Conservation (phyloP, 345 rosid species). For the Syzygium aqueum region DNA sequence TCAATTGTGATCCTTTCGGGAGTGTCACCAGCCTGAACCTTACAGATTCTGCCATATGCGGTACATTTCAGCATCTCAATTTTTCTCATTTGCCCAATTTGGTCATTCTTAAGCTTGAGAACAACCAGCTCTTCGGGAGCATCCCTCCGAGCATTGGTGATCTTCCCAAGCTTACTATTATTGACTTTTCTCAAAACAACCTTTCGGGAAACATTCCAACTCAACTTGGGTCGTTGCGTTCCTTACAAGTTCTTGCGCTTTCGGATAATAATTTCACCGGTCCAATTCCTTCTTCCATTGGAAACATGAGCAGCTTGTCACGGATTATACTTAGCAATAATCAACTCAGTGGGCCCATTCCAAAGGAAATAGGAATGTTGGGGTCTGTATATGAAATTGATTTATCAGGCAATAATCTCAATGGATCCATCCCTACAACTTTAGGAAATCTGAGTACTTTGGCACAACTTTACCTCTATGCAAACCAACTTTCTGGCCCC, state of each 20-base stretch:
- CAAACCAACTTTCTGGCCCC: neutral
- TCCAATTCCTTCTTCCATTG: neutral
- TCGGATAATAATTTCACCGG: fast-evolving
- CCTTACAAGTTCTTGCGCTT: neutral
- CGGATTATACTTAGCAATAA: fast-evolving
- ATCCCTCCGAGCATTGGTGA: too few relatives aligned
- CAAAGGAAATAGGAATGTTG: neutral
- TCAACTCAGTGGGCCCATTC: neutral
- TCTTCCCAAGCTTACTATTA: too few relatives aligned
- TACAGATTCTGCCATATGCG: too few relatives aligned
- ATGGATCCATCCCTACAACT: neutral
- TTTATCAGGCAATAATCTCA: fast-evolving
- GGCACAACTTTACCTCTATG: fast-evolving
- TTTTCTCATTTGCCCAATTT: too few relatives aligned
- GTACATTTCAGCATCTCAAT: too few relatives aligned
- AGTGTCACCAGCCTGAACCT: too few relatives aligned
- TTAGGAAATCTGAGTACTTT: neutral
- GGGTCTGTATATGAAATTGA: neutral
- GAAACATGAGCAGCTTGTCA: neutral
- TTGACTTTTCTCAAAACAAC: too few relatives aligned
- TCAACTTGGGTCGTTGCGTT: neutral
- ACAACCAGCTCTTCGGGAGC: too few relatives aligned
- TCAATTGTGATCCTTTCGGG: too few relatives aligned
- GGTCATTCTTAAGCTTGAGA: too few relatives aligned
- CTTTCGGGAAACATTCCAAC: neutral